phyloP scores from a whole-genome alignment of 2,329 filamentous ascomycete genomes.

The Apiospora hydei region DNA sequence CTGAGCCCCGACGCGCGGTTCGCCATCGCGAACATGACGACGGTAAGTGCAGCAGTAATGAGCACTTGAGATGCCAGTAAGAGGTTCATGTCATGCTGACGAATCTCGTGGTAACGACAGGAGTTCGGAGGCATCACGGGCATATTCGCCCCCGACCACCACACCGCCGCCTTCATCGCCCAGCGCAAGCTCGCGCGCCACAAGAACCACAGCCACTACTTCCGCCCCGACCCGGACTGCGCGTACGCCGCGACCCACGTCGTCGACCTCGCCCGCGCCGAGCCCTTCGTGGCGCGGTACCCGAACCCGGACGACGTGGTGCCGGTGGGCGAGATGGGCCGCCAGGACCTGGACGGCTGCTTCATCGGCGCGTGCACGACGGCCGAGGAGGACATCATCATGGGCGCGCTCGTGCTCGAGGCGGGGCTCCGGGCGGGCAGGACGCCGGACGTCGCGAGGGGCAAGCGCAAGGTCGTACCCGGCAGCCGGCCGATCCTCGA shows the following conservation, averaged over 20 bases:
- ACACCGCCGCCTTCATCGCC: slow-evolving; percentile 45
- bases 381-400: slow-evolving; percentile 52
- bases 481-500: slow-evolving; percentile 49
- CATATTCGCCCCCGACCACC: slow-evolving; percentile 49
- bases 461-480: slow-evolving; percentile 49
- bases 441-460: slow-evolving; percentile 39
- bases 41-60: slow-evolving; percentile 33
- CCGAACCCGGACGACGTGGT: slow-evolving; percentile 53
- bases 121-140: slow-evolving; percentile 54
- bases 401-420: slow-evolving; percentile 50
- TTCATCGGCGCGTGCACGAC: slow-evolving; percentile 58
- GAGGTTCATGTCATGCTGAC: too few relatives aligned
- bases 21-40: slow-evolving; percentile 56
- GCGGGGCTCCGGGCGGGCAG: slow-evolving; percentile 44
- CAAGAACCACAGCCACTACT: slow-evolving; percentile 46
- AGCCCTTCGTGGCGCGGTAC: slow-evolving; percentile 48
- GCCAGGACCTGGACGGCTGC: slow-evolving; percentile 47
- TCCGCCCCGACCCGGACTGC: slow-evolving; percentile 47
- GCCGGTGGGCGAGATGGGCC: slow-evolving; percentile 44
- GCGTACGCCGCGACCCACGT: slow-evolving; percentile 45
- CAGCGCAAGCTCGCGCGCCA: slow-evolving; percentile 43
- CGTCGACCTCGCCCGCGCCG: slow-evolving; percentile 48
- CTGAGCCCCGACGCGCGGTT: slow-evolving; percentile 53
- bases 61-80: too few relatives aligned
- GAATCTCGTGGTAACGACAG: slow-evolving; percentile 26